A percentile compares a stretch with the other conserved stretches of the same genome.
Evolutionary conservation across 163 green algal species (phyloP).

Genomic region (Scenedesmus sp.): DNA sequence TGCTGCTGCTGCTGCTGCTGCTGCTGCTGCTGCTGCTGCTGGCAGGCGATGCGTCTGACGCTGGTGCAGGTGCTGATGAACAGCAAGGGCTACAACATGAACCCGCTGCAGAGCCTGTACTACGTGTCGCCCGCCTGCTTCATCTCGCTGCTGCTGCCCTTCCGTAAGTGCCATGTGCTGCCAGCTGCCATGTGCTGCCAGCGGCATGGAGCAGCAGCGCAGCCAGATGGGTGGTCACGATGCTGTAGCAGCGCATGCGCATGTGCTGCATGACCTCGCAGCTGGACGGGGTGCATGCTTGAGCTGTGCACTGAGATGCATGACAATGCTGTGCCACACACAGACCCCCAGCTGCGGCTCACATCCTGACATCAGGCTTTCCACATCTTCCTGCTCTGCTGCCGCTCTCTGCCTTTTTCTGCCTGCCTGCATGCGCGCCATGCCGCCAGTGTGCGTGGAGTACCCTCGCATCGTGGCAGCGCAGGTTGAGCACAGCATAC

Average conservation of each 20-base stretch:
- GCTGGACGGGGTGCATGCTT: not conserved
- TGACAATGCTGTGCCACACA: not conserved
- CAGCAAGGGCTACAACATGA: conserved; percentile 88
- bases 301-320: not conserved
- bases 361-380: not conserved
- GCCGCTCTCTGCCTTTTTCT: not conserved
- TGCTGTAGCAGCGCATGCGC: not conserved
- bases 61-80: conserved; percentile 92
- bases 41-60: conserved; percentile 80
- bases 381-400: not conserved
- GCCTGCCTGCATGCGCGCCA: too few species aligned
- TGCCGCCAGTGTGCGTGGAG: conserved; percentile 81
- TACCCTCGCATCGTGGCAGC: conserved; percentile 1
- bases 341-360: not conserved
- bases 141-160: conserved; percentile 90
- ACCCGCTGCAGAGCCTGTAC: conserved; percentile 91
- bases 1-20: too few species aligned
- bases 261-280: not conserved
- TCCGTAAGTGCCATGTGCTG: conserved; percentile 63
- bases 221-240: not conserved
- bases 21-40: not conserved
- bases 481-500: not conserved
- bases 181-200: not conserved
- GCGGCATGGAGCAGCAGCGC: not conserved
- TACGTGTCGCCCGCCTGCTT: conserved; percentile 95